A percentile compares a stretch with the other conserved stretches of the same genome.
Evolutionary conservation across 176 grass and related monocot species (phyloP).

Genomic region (Hyparrhenia diplandra): DNA sequence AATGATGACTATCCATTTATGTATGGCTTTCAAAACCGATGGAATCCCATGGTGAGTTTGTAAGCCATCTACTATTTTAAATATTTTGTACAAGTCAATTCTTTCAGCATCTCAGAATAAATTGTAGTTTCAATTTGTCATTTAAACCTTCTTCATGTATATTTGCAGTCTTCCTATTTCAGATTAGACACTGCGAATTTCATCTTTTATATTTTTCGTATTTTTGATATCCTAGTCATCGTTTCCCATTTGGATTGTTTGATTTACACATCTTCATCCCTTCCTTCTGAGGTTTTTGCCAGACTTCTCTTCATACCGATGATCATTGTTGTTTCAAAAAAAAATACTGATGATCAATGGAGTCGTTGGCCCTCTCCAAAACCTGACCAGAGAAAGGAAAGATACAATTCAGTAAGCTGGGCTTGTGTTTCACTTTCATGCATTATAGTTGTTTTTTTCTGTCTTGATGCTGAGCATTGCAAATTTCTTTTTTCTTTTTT

Average conservation of each 20-base stretch:
- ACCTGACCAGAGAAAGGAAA: background rate
- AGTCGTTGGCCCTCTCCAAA: background rate
- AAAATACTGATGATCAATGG: background rate
- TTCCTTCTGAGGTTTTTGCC: conserved; percentile 15
- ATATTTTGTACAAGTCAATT: background rate
- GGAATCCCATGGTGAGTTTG: conserved; percentile 10
- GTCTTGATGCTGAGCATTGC: background rate
- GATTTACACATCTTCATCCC: conserved; percentile 2
- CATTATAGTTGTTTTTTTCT: background rate
- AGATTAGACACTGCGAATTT: background rate
- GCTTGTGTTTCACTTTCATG: background rate
- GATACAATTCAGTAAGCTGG: background rate
- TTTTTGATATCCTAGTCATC: background rate
- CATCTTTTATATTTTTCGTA: conserved; percentile 7
- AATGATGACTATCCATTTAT: background rate
- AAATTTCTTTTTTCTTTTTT: background rate
- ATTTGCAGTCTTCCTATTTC: background rate
- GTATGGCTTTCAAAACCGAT: background rate
- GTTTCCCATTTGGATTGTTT: background rate
- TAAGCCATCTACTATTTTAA: background rate
- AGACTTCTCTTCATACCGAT: background rate
- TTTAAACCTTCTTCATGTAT: background rate
- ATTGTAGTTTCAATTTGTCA: background rate
- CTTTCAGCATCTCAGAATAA: background rate
- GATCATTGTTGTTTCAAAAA: background rate